Conservation (phyloP, 345 rosid species). For the Clausena lansium region DNA sequence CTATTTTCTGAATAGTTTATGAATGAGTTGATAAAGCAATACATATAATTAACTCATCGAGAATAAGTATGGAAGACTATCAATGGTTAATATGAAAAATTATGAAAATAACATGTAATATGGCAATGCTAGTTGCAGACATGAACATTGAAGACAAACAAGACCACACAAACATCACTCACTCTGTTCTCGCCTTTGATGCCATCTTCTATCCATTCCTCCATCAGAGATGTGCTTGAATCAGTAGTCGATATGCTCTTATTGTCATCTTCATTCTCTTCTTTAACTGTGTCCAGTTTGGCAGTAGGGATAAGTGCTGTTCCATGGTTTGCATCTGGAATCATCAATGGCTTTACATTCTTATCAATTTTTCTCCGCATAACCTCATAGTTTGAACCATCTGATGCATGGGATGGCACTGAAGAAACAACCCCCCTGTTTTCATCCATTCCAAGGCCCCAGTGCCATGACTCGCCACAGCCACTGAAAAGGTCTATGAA, state of each 20-base stretch:
- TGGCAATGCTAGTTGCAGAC: neutral
- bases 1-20: neutral
- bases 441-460: constrained; percentile 71
- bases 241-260: constrained; percentile 44
- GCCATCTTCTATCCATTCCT: constrained; percentile 37
- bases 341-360: constrained; percentile 38
- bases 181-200: constrained; percentile 48
- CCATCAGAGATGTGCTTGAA: constrained; percentile 38
- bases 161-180: constrained; percentile 19
- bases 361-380: constrained; percentile 38
- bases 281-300: constrained; percentile 52
- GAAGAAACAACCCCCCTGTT: constrained; percentile 46
- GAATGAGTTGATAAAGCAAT: neutral
- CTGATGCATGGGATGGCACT: constrained; percentile 36
- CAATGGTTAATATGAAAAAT: neutral
- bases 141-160: constrained; percentile 3
- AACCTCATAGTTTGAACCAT: constrained; percentile 39
- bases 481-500: constrained; percentile 86
- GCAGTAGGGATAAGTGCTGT: constrained; percentile 31
- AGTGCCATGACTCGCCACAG: constrained; percentile 75
- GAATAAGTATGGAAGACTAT: neutral
- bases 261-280: constrained; percentile 51
- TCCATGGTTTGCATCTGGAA: constrained; percentile 45
- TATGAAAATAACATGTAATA: neutral
- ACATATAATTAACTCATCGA: neutral